Percentiles rank a stretch among this genome's conserved stretches.
Conservation (phyloP, 2,329 filamentous ascomycete species). For the Tolypocladium ovalisporum region DNA sequence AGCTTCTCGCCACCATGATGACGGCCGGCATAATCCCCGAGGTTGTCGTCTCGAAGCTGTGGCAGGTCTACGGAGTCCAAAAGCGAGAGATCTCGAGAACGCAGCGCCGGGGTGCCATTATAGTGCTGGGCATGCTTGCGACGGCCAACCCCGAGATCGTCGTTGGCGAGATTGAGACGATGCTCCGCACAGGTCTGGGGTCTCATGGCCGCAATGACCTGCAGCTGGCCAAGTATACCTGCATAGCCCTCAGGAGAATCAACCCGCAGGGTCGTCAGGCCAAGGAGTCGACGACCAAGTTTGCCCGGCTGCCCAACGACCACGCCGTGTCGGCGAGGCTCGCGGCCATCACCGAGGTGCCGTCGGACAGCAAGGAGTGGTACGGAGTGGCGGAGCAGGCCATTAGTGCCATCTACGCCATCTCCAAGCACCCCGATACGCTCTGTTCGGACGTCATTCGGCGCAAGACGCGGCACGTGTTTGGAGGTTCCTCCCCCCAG, state of each 20-base stretch:
- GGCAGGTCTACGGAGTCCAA: slow-evolving; percentile 95
- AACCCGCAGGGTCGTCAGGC: slow-evolving; percentile 73
- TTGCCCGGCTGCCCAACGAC: slow-evolving; percentile 78
- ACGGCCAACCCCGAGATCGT: slow-evolving; percentile 88
- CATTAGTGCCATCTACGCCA: slow-evolving; percentile 85
- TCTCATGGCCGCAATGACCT: slow-evolving; percentile 70
- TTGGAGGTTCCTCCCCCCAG: slow-evolving; percentile 35
- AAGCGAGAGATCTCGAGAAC: slow-evolving; percentile 86
- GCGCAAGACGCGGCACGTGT: slow-evolving; percentile 77
- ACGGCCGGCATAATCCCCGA: slow-evolving; percentile 80
- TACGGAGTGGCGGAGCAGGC: slow-evolving; percentile 93
- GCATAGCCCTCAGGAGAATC: slow-evolving; percentile 83
- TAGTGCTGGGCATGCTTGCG: slow-evolving; percentile 92
- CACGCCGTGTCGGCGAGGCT: slow-evolving; percentile 77
- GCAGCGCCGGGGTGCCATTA: slow-evolving; percentile 86
- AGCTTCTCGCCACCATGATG: slow-evolving; percentile 96
- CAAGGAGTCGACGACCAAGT: slow-evolving; percentile 57
- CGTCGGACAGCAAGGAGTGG: slow-evolving; percentile 90
- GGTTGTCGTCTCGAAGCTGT: slow-evolving; percentile 79
- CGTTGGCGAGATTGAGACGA: slow-evolving; percentile 88
- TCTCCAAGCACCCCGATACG: slow-evolving; percentile 88
- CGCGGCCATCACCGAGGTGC: slow-evolving; percentile 74
- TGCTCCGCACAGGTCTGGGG: slow-evolving; percentile 83
- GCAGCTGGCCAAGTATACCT: slow-evolving; percentile 87
- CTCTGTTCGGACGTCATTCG: slow-evolving; percentile 86